These are phyloP conservation scores for Phytophthora sojae DNA, from an alignment of 352 stramenopile genomes.

Conservation along the genomic window DNA sequence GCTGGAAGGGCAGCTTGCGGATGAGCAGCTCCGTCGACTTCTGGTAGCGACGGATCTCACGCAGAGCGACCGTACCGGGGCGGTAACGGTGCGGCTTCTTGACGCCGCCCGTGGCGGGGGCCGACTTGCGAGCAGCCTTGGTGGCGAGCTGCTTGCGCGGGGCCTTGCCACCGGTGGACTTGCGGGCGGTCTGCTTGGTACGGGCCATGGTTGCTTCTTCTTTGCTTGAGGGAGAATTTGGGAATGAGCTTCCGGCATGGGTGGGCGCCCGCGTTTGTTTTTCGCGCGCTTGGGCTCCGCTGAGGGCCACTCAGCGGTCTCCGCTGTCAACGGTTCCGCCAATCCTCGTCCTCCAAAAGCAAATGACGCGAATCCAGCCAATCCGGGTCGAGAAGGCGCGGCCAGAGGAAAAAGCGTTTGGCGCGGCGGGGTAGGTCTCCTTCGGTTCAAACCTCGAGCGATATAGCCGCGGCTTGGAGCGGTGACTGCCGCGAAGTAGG, in stretches of 20 bases:
- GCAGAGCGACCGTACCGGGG: slow-evolving; percentile 86
- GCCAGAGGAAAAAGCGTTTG: not conserved
- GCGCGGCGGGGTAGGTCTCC: slow-evolving; percentile 22
- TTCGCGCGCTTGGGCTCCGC: slow-evolving; percentile 11
- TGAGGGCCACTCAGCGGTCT: slow-evolving; percentile 6
- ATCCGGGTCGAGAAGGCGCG: slow-evolving; percentile 6
- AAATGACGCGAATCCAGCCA: slow-evolving; percentile 24
- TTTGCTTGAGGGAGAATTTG: slow-evolving; percentile 32
- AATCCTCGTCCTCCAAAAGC: slow-evolving; percentile 18
- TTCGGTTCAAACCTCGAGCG: slow-evolving; percentile 19
- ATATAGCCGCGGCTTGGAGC: slow-evolving; percentile 13
- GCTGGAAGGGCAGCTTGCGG: slow-evolving; percentile 96
- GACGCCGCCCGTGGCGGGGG: slow-evolving; percentile 90
- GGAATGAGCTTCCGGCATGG: slow-evolving; percentile 38
- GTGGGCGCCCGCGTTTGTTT: not conserved
- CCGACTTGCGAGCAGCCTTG: slow-evolving; percentile 93
- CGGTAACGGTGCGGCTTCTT: slow-evolving; percentile 80
- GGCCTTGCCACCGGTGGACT: slow-evolving; percentile 94
- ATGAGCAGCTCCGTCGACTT: slow-evolving; percentile 97
- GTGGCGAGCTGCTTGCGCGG: slow-evolving; percentile 94
- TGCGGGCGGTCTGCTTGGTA: slow-evolving; percentile 97
- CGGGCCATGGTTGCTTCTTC: slow-evolving; percentile 80
- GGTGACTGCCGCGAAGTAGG: slow-evolving; percentile 2
- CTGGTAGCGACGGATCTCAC: slow-evolving; percentile 98
- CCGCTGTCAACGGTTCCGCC: slow-evolving; percentile 15